Base-by-base conservation (phyloP, 2,329 filamentous ascomycete genomes). In the Epichloe uncinata region DNA sequence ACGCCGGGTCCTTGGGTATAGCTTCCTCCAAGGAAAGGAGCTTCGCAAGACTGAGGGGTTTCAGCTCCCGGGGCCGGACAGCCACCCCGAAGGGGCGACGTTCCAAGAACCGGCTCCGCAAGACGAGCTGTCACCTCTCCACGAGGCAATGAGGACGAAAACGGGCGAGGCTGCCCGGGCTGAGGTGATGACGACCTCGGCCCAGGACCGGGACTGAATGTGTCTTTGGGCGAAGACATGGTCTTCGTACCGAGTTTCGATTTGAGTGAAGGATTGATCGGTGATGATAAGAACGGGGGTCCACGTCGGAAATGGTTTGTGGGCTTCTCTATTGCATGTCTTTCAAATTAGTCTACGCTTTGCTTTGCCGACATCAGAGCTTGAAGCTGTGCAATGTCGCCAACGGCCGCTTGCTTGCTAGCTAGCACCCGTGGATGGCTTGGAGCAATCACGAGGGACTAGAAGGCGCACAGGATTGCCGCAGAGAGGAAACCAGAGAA, bases 1-100 rank as follows among this genome's bases (percentile, higher is more conserved):
- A 89, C 79, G 22, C 88, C 88, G 6, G 88, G 89, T 0, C 87
- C 88, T 6, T 83, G 79, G 7, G 80, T 68, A 46, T 79, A 77
- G 55, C 72, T 79, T 48, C 77, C 75, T 52, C 79, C 82, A 8
- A 83, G 73, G 37, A 94, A 74, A 37, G 86, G 83, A 38, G 81
- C 75, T 51, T 80, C 66, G 48, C 64, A 69, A 18, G 71, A 73
- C 51, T 40, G 57, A 18, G n/a, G 26, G 12, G 30, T 54, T 37
- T 58, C 54, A 41, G 52, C 52, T 45, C 60, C 55, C 5, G 60
- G 57, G 34, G 56, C 54, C 46, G 66, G 66, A 22, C 67, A 68
- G 41, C 52, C 60, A 44, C 60, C 60, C 45, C 65, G 60, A 20
- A 71, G 69, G 50, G 64, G 63, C 20, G 67, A 63, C 46, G 63